Conservation (phyloP, 768 basidiomycete genomes). For the Chlorophyllum brunneum region DNA sequence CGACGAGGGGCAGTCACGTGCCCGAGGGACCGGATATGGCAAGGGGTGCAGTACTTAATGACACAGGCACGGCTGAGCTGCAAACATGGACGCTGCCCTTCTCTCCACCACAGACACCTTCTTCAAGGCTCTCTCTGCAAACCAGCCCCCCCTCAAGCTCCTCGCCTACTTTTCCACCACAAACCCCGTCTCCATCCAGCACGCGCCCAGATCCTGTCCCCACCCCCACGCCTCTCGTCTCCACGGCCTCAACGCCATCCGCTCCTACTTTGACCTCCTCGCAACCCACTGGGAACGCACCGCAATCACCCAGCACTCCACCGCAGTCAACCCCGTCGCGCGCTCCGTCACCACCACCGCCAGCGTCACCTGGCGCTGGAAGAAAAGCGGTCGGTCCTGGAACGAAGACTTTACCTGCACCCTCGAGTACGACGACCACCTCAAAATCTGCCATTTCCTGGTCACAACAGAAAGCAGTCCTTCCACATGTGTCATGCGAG, state of each 20-base stretch:
- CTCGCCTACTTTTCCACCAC: constrained; percentile 37
- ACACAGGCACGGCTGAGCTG: not conserved
- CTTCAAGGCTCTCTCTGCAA: constrained; percentile 33
- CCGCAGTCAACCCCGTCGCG: constrained; percentile 20
- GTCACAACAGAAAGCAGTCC: constrained; percentile 35
- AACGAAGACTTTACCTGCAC: constrained; percentile 43
- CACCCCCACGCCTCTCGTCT: constrained; percentile 32
- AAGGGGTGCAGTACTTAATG: too few relatives aligned
- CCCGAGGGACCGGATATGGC: too few relatives aligned
- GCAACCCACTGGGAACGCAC: constrained; percentile 42
- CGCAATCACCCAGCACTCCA: constrained; percentile 20
- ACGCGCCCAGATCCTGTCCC: constrained; percentile 32
- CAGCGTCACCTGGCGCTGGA: constrained; percentile 45
- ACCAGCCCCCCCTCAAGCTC: constrained; percentile 28
- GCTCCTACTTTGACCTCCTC: constrained; percentile 47
- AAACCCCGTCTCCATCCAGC: constrained; percentile 35
- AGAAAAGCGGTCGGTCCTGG: constrained; percentile 37
- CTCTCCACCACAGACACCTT: constrained; percentile 30
- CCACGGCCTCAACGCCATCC: constrained; percentile 39
- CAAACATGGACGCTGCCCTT: constrained; percentile 14
- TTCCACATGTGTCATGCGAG: constrained; percentile 44
- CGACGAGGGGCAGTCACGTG: too few relatives aligned
- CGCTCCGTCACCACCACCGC: constrained; percentile 31
- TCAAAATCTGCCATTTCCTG: constrained; percentile 38
- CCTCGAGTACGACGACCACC: constrained; percentile 38